phyloP scores from a whole-genome alignment of 148 eudicot species.

The Cornus florida region DNA sequence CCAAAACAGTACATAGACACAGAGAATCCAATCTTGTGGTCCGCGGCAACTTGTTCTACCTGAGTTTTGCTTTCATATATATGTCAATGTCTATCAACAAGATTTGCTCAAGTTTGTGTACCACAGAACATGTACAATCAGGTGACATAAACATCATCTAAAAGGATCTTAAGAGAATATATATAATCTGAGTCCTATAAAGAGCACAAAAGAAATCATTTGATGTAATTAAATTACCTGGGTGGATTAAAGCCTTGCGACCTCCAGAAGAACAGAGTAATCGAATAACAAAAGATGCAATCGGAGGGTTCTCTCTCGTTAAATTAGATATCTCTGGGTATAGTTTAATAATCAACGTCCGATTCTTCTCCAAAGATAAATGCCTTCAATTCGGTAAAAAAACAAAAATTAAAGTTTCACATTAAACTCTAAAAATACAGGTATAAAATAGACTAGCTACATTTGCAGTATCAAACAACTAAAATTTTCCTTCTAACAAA shows the following conservation, averaged over 20 bases:
- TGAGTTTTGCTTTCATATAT: too few relatives aligned
- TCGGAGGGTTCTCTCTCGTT: slow-evolving; percentile 69
- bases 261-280: slow-evolving; percentile 53
- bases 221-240: slow-evolving; percentile 40
- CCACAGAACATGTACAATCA: too few relatives aligned
- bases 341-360: slow-evolving; percentile 58
- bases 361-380: slow-evolving; percentile 75
- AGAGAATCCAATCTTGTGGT: too few relatives aligned
- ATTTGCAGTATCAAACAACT: too few relatives aligned
- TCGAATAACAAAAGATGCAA: slow-evolving; percentile 76
- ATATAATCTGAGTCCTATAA: not conserved
- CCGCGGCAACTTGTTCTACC: too few relatives aligned
- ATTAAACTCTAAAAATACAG: too few relatives aligned
- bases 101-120: too few relatives aligned
- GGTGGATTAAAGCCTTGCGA: slow-evolving; percentile 74
- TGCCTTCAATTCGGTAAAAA: slow-evolving; percentile 49
- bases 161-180: not conserved
- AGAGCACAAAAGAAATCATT: not conserved
- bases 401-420: not conserved
- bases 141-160: not conserved
- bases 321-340: slow-evolving; percentile 70
- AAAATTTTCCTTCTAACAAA: too few relatives aligned
- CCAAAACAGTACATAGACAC: too few relatives aligned
- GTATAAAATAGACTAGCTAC: too few relatives aligned
- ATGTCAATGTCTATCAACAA: too few relatives aligned